These are phyloP conservation scores for Claviceps capensis DNA, from an alignment of 2,329 filamentous ascomycete species.

Conservation along the genomic window DNA sequence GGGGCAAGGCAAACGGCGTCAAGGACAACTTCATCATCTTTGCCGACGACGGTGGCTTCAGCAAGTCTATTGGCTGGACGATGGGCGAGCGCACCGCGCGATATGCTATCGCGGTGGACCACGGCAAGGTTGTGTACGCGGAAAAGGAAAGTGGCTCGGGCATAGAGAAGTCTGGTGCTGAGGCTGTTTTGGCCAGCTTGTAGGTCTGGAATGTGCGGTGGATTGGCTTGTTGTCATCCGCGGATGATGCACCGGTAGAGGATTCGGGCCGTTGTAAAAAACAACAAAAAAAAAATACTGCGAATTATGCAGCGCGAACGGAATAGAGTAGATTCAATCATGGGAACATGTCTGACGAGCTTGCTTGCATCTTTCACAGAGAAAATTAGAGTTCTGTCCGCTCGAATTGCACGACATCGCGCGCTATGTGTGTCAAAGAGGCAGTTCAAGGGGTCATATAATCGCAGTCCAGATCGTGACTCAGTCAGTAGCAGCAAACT, in stretches of 20 bases:
- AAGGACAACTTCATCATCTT: conserved; percentile 61
- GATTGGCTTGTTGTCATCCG: neutral
- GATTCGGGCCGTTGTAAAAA: neutral
- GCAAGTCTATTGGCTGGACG: conserved; percentile 65
- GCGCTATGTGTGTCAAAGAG: too few relatives aligned
- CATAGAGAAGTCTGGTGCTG: conserved; percentile 36
- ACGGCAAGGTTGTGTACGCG: conserved; percentile 73
- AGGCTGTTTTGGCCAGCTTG: conserved; percentile 39
- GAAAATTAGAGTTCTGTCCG: too few relatives aligned
- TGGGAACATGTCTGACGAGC: neutral
- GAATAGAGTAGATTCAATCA: neutral
- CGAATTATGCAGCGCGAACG: neutral
- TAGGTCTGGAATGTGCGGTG: conserved; percentile 14
- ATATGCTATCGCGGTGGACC: conserved; percentile 69
- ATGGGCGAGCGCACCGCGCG: conserved; percentile 60
- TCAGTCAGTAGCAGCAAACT: too few relatives aligned
- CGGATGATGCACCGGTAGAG: neutral
- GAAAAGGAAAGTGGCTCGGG: conserved; percentile 50
- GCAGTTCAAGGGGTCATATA: too few relatives aligned
- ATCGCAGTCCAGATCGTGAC: too few relatives aligned
- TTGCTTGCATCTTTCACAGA: neutral
- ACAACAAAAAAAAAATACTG: neutral
- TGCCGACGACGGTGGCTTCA: conserved; percentile 60
- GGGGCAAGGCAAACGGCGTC: conserved; percentile 77
- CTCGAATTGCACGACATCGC: neutral